Percentiles rank a stretch among this genome's conserved stretches.
phyloP scores from a whole-genome alignment of 257 asterid species.

The Echites panduratus region DNA sequence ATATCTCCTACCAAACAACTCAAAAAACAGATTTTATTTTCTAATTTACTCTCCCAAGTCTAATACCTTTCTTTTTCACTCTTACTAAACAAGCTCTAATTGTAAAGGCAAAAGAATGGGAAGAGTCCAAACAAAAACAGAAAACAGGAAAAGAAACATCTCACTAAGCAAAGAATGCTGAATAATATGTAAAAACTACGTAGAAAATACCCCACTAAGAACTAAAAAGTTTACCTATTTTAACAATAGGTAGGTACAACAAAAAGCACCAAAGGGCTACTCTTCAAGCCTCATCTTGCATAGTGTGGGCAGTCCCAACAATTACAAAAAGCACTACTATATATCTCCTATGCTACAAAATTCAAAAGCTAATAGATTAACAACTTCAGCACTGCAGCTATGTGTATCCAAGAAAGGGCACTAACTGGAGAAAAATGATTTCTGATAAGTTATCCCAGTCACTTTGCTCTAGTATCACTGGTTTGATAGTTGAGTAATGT shows the following conservation, averaged over 20 bases:
- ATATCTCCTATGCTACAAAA: constrained; percentile 5
- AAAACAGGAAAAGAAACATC: not conserved
- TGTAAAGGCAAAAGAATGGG: not conserved
- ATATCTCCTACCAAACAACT: too few species aligned
- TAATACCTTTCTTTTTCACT: too few species aligned
- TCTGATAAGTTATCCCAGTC: not conserved
- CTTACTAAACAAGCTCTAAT: too few species aligned
- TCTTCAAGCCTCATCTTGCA: constrained; percentile 10
- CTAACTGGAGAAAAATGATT: not conserved
- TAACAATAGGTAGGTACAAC: not conserved
- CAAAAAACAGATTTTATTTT: too few species aligned
- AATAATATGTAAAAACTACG: not conserved
- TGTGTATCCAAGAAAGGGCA: not conserved
- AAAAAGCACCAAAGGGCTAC: constrained; percentile 5
- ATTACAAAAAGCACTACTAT: not conserved
- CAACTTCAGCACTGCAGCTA: not conserved
- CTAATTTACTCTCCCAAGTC: too few species aligned
- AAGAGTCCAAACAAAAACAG: not conserved
- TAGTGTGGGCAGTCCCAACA: not conserved
- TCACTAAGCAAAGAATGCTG: not conserved
- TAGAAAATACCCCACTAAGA: not conserved
- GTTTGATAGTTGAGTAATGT: not conserved
- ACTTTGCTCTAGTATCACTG: not conserved
- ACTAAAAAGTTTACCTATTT: not conserved
- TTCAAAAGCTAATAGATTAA: not conserved